Base-by-base conservation (phyloP, 2,329 filamentous ascomycete species). In the Aspergillus brasiliensis region DNA sequence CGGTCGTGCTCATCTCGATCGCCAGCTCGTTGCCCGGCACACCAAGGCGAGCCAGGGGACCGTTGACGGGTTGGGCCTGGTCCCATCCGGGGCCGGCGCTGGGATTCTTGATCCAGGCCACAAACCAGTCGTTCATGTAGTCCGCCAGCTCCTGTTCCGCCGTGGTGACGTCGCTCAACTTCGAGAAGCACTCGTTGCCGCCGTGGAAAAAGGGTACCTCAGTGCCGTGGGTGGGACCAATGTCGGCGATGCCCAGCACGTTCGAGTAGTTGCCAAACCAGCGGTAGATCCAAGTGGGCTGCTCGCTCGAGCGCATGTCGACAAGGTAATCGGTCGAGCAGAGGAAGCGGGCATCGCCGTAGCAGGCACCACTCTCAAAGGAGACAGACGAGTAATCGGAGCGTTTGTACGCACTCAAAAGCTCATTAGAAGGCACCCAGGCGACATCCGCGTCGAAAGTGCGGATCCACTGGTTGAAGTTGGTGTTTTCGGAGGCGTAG, bases 201-300 rank as follows among this genome's bases (percentile, higher is more conserved):
- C 65, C 65, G 57, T 67, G 65, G 60, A 67, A 66, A 58, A 67
- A 67, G 23, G 65, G 65, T n/a, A 67, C 61, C 34, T 67, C 65
- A 42, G 61, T 65, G 6, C 65, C 65, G 56, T 67, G 65, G 1
- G 64, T 65, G 8, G 65, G 51, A 5, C 64, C 65, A 7, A 66
- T 58, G 19, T 57, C 59, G 5, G 60, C 2, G 6, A 66, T 56
- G 10, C 57, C 57, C n/a, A 67, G 51, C 3, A 60, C 61, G 34
- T 67, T 67, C 13, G 58, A 61, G 51, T 68, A 68, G n/a, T 65
- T 42, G 2, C 66, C 66, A 38, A 68, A 68, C 66, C 66, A 68
- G 42, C 66, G 64, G 57, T 68, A 68, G 54, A 63, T 56, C 66
- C 66, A 68, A 38, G 63, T 66, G 15, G 65, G 62, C 44, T 68